Percentiles rank a stretch among this genome's conserved stretches.
phyloP scores from a whole-genome alignment of 345 rosid genomes.

The Salix suchowensis region DNA sequence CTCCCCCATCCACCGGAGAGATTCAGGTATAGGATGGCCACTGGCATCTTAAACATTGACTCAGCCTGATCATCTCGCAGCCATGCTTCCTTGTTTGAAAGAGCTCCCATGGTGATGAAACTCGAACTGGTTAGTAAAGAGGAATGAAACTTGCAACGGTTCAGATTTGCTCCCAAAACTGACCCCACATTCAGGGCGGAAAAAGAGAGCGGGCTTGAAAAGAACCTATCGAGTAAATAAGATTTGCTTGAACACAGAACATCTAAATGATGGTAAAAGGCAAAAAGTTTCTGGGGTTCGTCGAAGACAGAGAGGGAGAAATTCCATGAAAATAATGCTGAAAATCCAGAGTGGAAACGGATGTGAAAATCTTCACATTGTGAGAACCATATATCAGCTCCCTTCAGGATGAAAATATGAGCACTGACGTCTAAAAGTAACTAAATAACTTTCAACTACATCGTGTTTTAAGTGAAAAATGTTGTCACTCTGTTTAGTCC shows the following conservation, averaged over 20 bases:
- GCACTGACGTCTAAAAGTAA: neutral
- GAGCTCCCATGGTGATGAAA: neutral
- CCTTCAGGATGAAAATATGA: neutral
- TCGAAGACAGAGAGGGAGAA: neutral
- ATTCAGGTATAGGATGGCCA: too few species aligned
- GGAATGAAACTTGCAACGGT: too few species aligned
- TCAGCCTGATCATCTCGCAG: neutral
- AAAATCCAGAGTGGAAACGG: neutral
- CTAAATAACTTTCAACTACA: neutral
- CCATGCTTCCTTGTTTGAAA: neutral
- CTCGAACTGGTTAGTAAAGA: neutral
- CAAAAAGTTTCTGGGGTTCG: neutral
- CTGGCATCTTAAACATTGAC: neutral
- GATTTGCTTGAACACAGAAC: neutral
- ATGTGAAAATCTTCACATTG: neutral
- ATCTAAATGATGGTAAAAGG: neutral
- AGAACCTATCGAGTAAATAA: neutral
- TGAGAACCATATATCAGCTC: neutral
- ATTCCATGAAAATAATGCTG: neutral
- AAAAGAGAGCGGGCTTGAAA: neutral
- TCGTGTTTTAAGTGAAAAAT: neutral
- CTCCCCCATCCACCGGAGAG: too few species aligned
- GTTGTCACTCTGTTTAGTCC: neutral
- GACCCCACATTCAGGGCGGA: too few species aligned
- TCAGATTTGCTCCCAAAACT: too few species aligned